Percentiles rank a stretch among this genome's conserved stretches.
These are phyloP conservation scores for Phytophthora idaei DNA, from an alignment of 352 stramenopile species.

Conservation along the genomic window DNA sequence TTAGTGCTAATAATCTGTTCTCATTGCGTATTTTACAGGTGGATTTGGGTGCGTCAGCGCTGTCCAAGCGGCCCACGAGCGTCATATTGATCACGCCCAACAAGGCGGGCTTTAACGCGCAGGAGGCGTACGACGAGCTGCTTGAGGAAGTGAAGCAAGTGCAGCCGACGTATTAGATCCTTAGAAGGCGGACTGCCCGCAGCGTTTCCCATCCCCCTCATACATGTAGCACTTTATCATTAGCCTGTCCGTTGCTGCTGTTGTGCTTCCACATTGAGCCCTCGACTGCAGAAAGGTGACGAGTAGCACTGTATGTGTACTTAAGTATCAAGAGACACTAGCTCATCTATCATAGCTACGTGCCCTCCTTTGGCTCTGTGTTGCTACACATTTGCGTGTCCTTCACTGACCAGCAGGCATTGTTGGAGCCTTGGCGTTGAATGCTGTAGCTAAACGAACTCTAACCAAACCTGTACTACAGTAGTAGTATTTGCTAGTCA, in stretches of 20 bases:
- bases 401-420: not conserved
- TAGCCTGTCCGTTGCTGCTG: constrained; percentile 22
- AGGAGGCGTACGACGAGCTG: constrained; percentile 92
- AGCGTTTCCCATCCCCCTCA: constrained; percentile 13
- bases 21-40: constrained; percentile 43
- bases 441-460: not conserved
- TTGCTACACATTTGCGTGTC: not conserved
- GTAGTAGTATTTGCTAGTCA: constrained; percentile 5
- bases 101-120: constrained; percentile 91
- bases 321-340: not conserved
- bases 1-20: constrained; percentile 15
- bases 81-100: constrained; percentile 96
- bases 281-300: constrained; percentile 22
- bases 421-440: no score
- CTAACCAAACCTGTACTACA: constrained; percentile 3
- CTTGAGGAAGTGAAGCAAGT: constrained; percentile 90
- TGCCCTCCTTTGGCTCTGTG: not conserved
- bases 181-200: constrained; percentile 19
- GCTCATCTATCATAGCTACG: constrained; percentile 16
- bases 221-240: constrained; percentile 54
- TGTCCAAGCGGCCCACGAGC: constrained; percentile 98
- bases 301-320: constrained; percentile 8
- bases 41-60: constrained; percentile 94
- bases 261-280: constrained; percentile 29
- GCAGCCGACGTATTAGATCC: constrained; percentile 82